A percentile compares a stretch with the other conserved stretches of the same genome.
Evolutionary conservation across 805 yeast genomes (phyloP).

Genomic region (Danielia oregonensis): DNA sequence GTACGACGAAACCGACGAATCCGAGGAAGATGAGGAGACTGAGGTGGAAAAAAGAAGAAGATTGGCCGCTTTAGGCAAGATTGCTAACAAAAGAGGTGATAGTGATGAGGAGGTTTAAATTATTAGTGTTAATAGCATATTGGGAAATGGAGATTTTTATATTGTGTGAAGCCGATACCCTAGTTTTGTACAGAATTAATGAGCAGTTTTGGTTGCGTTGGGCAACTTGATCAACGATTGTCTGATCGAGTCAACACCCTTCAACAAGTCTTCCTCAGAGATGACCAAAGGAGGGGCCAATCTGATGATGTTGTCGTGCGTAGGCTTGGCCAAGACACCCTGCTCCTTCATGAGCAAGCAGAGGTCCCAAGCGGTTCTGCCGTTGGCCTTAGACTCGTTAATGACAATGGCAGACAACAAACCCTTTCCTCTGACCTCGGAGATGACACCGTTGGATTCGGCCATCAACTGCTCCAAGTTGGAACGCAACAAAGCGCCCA

Average conservation of each 20-base stretch:
- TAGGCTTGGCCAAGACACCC: conserved; percentile 94
- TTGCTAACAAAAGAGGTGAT: conserved; percentile 34
- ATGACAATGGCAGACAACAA: conserved; percentile 87
- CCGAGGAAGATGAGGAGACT: conserved; percentile 45
- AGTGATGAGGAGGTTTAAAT: conserved; percentile 50
- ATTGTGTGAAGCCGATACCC: neutral
- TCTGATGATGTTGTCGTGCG: conserved; percentile 93
- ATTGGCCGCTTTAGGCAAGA: conserved; percentile 51
- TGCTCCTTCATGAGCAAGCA: conserved; percentile 83
- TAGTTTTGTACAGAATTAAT: conserved; percentile 20
- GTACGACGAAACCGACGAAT: conserved; percentile 18
- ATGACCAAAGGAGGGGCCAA: conserved; percentile 95
- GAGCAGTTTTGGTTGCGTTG: conserved; percentile 45
- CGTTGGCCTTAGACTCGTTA: conserved; percentile 77
- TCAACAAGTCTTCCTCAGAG: conserved; percentile 76
- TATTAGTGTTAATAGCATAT: too few relatives aligned
- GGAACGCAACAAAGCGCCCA: conserved; percentile 67
- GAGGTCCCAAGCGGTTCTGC: conserved; percentile 94
- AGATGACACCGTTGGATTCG: conserved; percentile 49
- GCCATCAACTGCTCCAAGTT: conserved; percentile 53
- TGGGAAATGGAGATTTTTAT: neutral
- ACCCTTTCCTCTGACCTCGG: conserved; percentile 79
- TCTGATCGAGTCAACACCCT: conserved; percentile 75
- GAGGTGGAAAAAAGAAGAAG: conserved; percentile 65
- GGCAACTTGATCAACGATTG: conserved; percentile 54